Evolutionary conservation across 2,329 filamentous ascomycete species (phyloP).

Genomic region (Coleophoma cylindrospora): DNA sequence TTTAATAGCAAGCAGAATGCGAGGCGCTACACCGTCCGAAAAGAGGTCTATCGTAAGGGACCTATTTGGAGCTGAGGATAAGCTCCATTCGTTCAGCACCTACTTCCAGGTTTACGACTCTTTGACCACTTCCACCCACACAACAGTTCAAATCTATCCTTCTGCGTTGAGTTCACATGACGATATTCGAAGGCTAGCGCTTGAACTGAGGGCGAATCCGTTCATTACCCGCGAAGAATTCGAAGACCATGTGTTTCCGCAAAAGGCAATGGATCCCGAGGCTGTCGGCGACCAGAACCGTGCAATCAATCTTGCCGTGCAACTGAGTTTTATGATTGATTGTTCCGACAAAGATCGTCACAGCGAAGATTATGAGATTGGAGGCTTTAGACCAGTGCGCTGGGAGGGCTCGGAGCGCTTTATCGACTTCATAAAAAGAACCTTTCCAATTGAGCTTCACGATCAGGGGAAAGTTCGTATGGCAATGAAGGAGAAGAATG

Average conservation of each 20-base stretch:
- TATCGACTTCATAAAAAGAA: constrained; percentile 2
- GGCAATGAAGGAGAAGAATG: constrained; percentile 9
- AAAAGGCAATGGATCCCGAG: constrained; percentile 2
- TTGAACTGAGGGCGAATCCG: constrained; percentile 7
- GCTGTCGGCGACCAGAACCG: constrained; percentile 2
- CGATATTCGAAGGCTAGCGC: constrained; percentile 6
- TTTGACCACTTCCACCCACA: constrained; percentile 2
- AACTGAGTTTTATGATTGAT: constrained; percentile 9
- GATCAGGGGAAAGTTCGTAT: constrained; percentile 22
- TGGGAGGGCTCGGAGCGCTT: constrained; percentile 4
- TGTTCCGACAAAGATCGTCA: constrained; percentile 7
- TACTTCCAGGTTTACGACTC: constrained; percentile 6
- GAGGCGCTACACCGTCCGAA: constrained; percentile 2
- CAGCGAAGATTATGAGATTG: constrained; percentile 4
- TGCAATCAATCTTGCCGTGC: constrained; percentile 8
- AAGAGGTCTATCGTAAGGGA: constrained; percentile 3
- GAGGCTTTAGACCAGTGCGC: constrained; percentile 2
- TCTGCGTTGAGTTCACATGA: constrained; percentile 6
- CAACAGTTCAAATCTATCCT: constrained; percentile 4
- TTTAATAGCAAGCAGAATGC: background rate
- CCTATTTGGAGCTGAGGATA: constrained; percentile 3
- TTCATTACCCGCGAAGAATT: constrained; percentile 6
- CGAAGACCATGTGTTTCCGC: constrained; percentile 3
- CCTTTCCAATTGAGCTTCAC: constrained; percentile 2
- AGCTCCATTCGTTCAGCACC: constrained; percentile 2